Evolutionary conservation across 768 basidiomycete genomes (phyloP), one percentile per base, ranked within the genome.

Genomic region (Tylopilus sp.): DNA sequence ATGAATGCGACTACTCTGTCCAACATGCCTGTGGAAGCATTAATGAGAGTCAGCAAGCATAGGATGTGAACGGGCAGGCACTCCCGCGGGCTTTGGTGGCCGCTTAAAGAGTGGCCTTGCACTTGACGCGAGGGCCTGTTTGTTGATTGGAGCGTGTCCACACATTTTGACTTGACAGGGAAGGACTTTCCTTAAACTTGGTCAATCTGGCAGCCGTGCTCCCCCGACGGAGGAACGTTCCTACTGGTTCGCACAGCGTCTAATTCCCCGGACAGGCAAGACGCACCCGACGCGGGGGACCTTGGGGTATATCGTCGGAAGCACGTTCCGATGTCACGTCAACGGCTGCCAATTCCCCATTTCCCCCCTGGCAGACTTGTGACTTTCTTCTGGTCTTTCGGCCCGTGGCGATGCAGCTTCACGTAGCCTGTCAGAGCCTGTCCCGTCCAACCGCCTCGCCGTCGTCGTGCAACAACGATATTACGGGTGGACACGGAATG

Each of bases 261-360:
- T 57, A 56, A 59, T 52, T 61, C 56, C 56, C 63, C 47, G 41
- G 65, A 65, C 36, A 53, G 57, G 57, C 20, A 59, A 46, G 44
- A 42, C 28, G 1, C 30, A 22, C 25, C 56, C 50, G 35, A 22
- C 12, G 23, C 35, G 44, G 47, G 40, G 49, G 44, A 41, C 22
- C 35, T 43, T 35, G 35, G 8, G 20, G 23, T 21, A 31, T 11
- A 47, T n/a, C 31, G 31, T 47, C 59, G 61, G 61, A 33, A 49
- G 39, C 22, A 35, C 28, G 45, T 38, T 50, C 64, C 61, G 59
- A 45, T 5, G 23, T 46, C 50, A 54, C 45, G 58, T 44, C 42
- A 51, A 44, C 21, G 48, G 15, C 36, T 23, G 40, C 48, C 23
- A 43, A 35, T n/a, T 11, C n/a, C 33, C 13, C 11, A 28, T 15